Evolutionary conservation across 805 yeast genomes (phyloP), one percentile per base, ranked within the genome.

Genomic region (Monosporozyma unispora): DNA sequence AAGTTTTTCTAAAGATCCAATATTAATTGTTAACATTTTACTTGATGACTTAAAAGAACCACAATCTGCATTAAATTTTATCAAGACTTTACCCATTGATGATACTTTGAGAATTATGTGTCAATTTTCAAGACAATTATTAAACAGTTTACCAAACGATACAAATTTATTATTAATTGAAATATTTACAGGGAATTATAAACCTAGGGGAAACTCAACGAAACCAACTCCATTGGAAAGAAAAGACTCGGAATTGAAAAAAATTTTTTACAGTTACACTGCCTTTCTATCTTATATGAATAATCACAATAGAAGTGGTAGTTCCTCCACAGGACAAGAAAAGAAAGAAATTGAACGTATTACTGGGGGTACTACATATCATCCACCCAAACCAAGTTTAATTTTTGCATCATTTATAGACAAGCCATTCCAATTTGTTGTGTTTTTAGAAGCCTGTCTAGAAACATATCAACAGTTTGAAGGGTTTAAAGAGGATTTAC

Each of bases 391-490:
- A 47, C 98, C 98, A 6, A 75, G 89, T 43, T 72, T 91, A 38
- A 86, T 91, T 1, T 93, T 88, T 61, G 82, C 91, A 2, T 81
- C 95, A 1, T 93, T 93, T 63, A 79, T 86, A n/a, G 78, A 82
- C 55, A 87, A 85, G 61, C 89, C 93, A 0, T 78, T 82, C 59
- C 93, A 90, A 60, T 91, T 93, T 73, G 93, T 90, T 23, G 85
- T 87, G 7, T 93, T 93, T 54, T 66, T 93, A 50, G 99, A 93
- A 63, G 97, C 98, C 0, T 88, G 96, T 57, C 68, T 89, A 14
- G 87, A 83, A 57, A 75, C 85, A 11, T 86, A 86, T 60, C 89
- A 83, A 49, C 76, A 75, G 50, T 86, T 82, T 59, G 93, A 85
- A 48, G 91, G 93, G 0, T 67, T 65, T 42, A 66, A 62, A 46